phyloP scores from a whole-genome alignment of 768 basidiomycete genomes.

The Tremella fuciformis region DNA sequence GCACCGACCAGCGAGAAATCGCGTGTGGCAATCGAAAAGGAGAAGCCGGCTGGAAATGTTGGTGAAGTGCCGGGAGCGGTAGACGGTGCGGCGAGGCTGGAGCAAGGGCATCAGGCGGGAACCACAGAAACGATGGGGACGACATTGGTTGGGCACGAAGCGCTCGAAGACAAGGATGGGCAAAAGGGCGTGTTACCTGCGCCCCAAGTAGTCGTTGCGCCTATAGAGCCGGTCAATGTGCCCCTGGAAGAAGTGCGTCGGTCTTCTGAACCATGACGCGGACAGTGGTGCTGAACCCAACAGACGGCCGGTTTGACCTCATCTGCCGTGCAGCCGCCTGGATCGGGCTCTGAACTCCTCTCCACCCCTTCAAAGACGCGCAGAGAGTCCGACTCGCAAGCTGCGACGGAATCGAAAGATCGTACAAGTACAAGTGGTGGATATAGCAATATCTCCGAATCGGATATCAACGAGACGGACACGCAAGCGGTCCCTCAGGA shows the following conservation, averaged over 20 bases:
- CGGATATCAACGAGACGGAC: constrained; percentile 57
- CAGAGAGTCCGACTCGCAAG: constrained; percentile 52
- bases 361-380: constrained; percentile 38
- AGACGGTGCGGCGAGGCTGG: not conserved
- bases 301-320: constrained; percentile 79
- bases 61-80: not conserved
- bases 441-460: constrained; percentile 33
- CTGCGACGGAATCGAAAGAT: constrained; percentile 48
- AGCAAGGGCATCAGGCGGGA: constrained; percentile 1
- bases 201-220: constrained; percentile 23
- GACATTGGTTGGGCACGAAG: constrained; percentile 4
- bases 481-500: constrained; percentile 68
- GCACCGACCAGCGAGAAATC: constrained; percentile 8
- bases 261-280: not conserved
- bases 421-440: constrained; percentile 35
- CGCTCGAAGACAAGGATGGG: constrained; percentile 7
- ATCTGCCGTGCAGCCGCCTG: constrained; percentile 87
- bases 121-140: constrained; percentile 1
- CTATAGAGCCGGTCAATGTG: constrained; percentile 51
- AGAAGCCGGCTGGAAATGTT: not conserved
- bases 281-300: not conserved
- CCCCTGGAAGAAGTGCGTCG: constrained; percentile 61
- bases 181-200: constrained; percentile 3
- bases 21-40: not conserved
- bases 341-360: constrained; percentile 61